phyloP scores from a whole-genome alignment of 2,329 filamentous ascomycete species.

The Alternaria dauci region DNA sequence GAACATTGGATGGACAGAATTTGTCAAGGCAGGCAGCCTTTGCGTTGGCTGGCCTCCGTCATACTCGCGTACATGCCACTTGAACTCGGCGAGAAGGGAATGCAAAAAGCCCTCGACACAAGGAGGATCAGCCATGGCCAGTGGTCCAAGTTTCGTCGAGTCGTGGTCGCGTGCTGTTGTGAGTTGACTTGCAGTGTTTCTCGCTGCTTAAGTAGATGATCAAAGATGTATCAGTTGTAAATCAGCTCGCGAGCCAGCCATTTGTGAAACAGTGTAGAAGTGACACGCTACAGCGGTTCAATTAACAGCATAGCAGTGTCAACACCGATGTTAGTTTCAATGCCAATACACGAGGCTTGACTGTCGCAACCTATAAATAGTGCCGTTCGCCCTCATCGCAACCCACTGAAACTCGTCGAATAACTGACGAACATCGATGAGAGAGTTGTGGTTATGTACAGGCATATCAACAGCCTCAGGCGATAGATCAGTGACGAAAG shows the following conservation, averaged over 20 bases:
- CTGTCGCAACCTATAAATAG: not conserved
- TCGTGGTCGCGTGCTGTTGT: not conserved
- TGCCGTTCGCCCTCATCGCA: not conserved
- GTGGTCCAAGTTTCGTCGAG: not conserved
- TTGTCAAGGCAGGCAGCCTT: constrained; percentile 11
- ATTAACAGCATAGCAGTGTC: not conserved
- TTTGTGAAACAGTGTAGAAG: not conserved
- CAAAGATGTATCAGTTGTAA: not conserved
- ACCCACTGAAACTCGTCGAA: not conserved
- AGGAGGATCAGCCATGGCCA: not conserved
- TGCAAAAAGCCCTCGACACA: not conserved
- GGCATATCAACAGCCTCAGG: not conserved
- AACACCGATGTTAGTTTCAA: too few relatives aligned
- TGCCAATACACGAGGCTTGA: not conserved
- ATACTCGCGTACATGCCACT: not conserved
- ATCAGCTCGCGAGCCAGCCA: not conserved
- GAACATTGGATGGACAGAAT: constrained; percentile 29
- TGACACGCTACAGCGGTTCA: not conserved
- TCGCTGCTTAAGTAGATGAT: not conserved
- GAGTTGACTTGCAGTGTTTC: not conserved
- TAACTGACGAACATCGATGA: not conserved
- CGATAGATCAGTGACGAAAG: not conserved
- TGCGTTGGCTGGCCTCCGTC: not conserved
- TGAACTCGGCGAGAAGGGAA: not conserved
- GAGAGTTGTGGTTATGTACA: not conserved